Evolutionary conservation across 805 yeast genomes (phyloP).

Genomic region (Yarrowia porcina): DNA sequence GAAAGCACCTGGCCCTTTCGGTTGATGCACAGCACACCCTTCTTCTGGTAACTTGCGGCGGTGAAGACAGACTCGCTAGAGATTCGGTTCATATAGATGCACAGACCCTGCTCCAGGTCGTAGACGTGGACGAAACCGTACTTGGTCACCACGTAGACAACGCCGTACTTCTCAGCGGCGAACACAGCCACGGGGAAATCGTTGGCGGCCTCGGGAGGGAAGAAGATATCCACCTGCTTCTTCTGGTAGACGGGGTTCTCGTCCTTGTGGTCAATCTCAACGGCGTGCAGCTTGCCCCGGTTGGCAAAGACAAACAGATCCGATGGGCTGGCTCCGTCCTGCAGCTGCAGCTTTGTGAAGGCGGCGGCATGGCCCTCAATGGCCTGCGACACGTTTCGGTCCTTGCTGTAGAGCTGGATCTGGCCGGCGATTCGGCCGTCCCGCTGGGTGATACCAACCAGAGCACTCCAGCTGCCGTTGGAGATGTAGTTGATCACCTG

Average conservation of each 20-base stretch:
- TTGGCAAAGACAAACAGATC: conserved; percentile 92
- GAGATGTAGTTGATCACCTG: conserved; percentile 90
- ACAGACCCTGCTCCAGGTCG: conserved; percentile 88
- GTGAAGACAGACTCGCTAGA: conserved; percentile 95
- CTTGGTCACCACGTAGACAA: conserved; percentile 85
- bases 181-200: conserved; percentile 96
- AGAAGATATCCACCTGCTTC: conserved; percentile 87
- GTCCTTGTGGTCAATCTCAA: conserved; percentile 92
- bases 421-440: conserved; percentile 94
- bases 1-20: conserved; percentile 93
- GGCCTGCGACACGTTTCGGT: conserved; percentile 90
- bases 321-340: conserved; percentile 68
- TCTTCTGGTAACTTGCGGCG: conserved; percentile 66
- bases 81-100: conserved; percentile 92
- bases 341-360: conserved; percentile 72
- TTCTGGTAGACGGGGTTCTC: conserved; percentile 79
- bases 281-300: conserved; percentile 83
- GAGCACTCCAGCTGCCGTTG: conserved; percentile 89
- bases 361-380: conserved; percentile 97
- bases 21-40: conserved; percentile 90
- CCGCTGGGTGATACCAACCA: conserved; percentile 92
- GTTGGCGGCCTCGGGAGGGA: conserved; percentile 93
- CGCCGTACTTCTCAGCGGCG: conserved; percentile 79
- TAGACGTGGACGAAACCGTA: conserved; percentile 94
- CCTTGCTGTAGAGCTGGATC: conserved; percentile 84